phyloP scores from a whole-genome alignment of 768 basidiomycete genomes.

The Chiua virens region DNA sequence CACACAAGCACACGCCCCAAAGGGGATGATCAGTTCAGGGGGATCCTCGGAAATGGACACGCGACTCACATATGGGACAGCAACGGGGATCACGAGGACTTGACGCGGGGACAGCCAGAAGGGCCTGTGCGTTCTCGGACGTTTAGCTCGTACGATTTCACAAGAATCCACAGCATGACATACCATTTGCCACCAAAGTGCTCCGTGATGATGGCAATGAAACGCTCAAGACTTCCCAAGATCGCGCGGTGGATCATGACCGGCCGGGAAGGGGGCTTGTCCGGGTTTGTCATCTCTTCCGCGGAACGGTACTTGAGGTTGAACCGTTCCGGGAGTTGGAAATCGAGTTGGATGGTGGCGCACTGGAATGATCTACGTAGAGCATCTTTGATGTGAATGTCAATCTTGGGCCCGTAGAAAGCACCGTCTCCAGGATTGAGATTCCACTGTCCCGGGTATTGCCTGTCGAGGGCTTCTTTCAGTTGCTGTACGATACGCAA shows the following conservation, averaged over 20 bases:
- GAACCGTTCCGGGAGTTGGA: constrained; percentile 96
- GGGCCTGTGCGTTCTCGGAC: constrained; percentile 55
- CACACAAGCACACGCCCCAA: constrained; percentile 12
- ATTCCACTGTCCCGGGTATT: constrained; percentile 87
- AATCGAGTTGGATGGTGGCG: constrained; percentile 98
- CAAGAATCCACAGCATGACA: constrained; percentile 19
- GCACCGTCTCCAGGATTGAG: constrained; percentile 96
- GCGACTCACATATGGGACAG: constrained; percentile 75
- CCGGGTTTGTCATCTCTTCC: constrained; percentile 53
- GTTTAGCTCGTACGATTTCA: not conserved
- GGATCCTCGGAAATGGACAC: not conserved
- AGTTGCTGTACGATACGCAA: constrained; percentile 60
- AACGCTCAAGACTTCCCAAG: constrained; percentile 89
- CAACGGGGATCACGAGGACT: constrained; percentile 91
- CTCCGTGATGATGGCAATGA: constrained; percentile 96
- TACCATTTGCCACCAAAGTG: constrained; percentile 98
- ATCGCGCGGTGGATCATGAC: constrained; percentile 99
- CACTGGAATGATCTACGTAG: constrained; percentile 94
- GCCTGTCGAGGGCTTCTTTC: constrained; percentile 76
- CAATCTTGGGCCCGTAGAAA: constrained; percentile 99
- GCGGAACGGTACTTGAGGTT: constrained; percentile 87
- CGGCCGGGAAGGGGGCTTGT: constrained; percentile 65
- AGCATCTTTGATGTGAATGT: constrained; percentile 94
- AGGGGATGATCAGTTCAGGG: constrained; percentile 2
- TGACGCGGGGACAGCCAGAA: constrained; percentile 99